Conservation (phyloP, 306 rosid genomes). For the Glycine latifolia region DNA sequence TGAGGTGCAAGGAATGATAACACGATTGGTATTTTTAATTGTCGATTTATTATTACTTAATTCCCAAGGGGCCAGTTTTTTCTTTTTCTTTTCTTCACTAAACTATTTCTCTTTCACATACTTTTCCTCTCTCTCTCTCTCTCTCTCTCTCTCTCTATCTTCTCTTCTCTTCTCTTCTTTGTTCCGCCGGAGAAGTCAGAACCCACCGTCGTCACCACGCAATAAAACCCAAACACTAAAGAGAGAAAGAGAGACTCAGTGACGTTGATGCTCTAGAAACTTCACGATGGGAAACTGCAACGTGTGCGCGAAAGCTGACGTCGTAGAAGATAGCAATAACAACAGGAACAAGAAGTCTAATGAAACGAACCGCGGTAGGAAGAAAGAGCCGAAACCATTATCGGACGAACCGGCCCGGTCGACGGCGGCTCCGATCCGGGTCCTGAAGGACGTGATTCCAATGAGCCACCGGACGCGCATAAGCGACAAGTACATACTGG, state of each 20-base stretch:
- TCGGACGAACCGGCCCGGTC: slow-evolving; percentile 53
- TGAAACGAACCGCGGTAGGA: slow-evolving; percentile 27
- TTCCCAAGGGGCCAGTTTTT: slow-evolving; percentile 40
- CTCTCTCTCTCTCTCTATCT: slow-evolving; percentile 17
- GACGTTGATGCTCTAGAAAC: neutral
- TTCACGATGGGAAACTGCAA: slow-evolving; percentile 80
- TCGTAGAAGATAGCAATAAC: slow-evolving; percentile 43
- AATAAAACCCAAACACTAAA: neutral
- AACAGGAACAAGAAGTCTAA: neutral
- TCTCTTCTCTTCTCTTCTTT: neutral
- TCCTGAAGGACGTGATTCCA: slow-evolving; percentile 77
- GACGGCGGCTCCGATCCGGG: slow-evolving; percentile 80
- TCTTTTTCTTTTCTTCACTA: slow-evolving; percentile 39
- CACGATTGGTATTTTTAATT: neutral
- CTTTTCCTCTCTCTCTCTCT: slow-evolving; percentile 1
- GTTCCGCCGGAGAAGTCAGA: slow-evolving; percentile 29
- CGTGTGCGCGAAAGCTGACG: slow-evolving; percentile 67
- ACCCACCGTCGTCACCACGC: neutral
- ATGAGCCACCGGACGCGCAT: slow-evolving; percentile 76
- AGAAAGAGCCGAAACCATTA: slow-evolving; percentile 55
- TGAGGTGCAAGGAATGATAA: neutral
- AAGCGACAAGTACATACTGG: slow-evolving; percentile 83
- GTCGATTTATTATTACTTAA: slow-evolving; percentile 16
- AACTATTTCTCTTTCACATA: slow-evolving; percentile 30
- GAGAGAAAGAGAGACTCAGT: neutral